phyloP scores from a whole-genome alignment of 306 rosid species.

The Rosa multiflora region DNA sequence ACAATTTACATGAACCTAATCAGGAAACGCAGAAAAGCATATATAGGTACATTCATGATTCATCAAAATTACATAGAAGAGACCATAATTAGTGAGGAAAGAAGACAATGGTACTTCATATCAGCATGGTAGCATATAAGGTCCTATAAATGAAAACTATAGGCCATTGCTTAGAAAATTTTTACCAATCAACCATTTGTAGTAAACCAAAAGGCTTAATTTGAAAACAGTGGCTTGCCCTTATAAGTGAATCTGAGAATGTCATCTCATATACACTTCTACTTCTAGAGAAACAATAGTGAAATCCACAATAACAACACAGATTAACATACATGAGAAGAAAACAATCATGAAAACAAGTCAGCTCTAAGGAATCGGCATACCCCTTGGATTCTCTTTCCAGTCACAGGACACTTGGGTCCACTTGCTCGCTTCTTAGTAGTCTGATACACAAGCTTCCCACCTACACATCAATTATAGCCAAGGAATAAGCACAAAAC shows the following conservation, averaged over 20 bases:
- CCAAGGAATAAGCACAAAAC: background rate
- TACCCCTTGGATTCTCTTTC: slow-evolving; percentile 39
- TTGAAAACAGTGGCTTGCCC: background rate
- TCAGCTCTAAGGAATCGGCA: background rate
- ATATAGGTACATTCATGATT: background rate
- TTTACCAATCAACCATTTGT: background rate
- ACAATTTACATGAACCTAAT: background rate
- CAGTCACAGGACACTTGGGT: slow-evolving; percentile 35
- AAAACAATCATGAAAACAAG: background rate
- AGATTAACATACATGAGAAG: background rate
- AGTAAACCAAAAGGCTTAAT: background rate
- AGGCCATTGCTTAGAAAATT: background rate
- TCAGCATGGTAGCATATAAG: background rate
- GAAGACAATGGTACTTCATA: background rate
- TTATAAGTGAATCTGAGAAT: background rate
- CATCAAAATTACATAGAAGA: background rate
- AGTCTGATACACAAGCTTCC: slow-evolving; percentile 35
- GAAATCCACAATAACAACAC: background rate
- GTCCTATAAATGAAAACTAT: background rate
- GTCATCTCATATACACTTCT: background rate
- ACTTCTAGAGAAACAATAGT: background rate
- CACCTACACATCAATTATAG: slow-evolving; percentile 16
- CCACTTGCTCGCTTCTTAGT: slow-evolving; percentile 39
- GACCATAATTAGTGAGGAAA: background rate
- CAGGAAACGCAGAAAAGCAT: background rate